phyloP scores from a whole-genome alignment of 164 flowering plant genomes.

The Magnolia kwangsiensis region DNA sequence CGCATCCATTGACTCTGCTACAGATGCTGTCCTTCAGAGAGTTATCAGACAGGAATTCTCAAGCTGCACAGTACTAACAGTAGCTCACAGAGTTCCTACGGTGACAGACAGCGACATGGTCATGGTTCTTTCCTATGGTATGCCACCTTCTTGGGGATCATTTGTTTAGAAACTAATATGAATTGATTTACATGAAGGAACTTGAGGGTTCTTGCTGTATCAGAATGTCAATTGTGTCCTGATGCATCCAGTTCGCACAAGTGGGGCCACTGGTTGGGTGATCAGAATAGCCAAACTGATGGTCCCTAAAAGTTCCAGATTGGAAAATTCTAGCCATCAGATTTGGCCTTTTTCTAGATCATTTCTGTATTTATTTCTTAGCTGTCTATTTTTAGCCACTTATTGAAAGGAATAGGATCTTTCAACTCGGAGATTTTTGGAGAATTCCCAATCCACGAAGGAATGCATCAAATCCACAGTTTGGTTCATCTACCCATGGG shows the following conservation, averaged over 20 bases:
- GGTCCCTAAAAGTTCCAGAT: background rate
- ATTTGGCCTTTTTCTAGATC: background rate
- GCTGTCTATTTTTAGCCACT: background rate
- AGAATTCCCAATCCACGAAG: background rate
- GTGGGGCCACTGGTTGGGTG: background rate
- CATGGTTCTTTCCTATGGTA: conserved; percentile 89
- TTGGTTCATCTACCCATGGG: background rate
- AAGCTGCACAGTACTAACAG: conserved; percentile 66
- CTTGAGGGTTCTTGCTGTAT: no score
- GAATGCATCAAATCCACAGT: background rate
- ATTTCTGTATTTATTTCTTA: background rate
- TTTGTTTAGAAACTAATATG: background rate
- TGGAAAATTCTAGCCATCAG: background rate
- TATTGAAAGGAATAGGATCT: background rate
- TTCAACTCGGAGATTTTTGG: background rate
- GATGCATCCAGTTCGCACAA: background rate
- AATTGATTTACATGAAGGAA: background rate
- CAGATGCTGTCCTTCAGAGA: conserved; percentile 67
- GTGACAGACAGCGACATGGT: conserved; percentile 86
- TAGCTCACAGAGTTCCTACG: conserved; percentile 88
- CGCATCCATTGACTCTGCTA: conserved; percentile 82
- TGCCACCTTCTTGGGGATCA: background rate
- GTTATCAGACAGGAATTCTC: conserved; percentile 69
- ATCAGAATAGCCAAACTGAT: background rate
- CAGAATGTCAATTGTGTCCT: background rate